Base-by-base conservation (phyloP, 352 stramenopile species). In the Lagenidium sp. region DNA sequence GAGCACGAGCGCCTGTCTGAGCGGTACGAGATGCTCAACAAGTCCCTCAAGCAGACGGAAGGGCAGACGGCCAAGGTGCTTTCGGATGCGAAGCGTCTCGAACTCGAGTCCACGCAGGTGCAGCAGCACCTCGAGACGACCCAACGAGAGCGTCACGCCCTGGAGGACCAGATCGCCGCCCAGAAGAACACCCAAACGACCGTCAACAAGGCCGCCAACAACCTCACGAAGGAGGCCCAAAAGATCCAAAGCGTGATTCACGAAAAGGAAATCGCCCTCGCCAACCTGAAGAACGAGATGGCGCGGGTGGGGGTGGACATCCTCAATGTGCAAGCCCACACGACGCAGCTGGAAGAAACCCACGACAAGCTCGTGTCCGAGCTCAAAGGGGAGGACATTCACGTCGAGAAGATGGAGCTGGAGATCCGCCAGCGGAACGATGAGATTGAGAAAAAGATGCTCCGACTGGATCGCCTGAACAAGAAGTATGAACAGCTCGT, bases 401-500 rank as follows among this genome's bases (percentile, higher is more conserved):
- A 81, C 11, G 91, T 97, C 15, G 83, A 93, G 50, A 91, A 95
- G 54, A 84, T 94, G 31, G 81, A 98, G 62, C 50, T 94, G 18
- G 91, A 98, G 57, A 96, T 97, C 42, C 82, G 85, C 6, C 92
- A 97, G 62, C 74, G 85, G 12, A 95, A 97, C 47, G 89, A 98
- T 60, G 87, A 97, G 49, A 97, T 98, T 18, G 94, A 98, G 47
- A 98, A 98, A 63, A 97, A 98, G 49, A 96, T 96, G 67, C 76
- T 92, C 44, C 73, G 82, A 0, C 65, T 98, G 6, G 90, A 97
- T 53, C 68, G 84, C 3, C 67, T 98, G 6, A 98, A 98, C 67
- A 83, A 92, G 24, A 97, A 97, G 55, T 97, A 97, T 50, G 88
- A 97, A 51, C 82, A 94, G 53, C 74, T 97, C 32, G 46, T 92